A percentile compares a stretch with the other conserved stretches of the same genome.
These are phyloP conservation scores for Bolboschoenus planiculmis DNA, from an alignment of 176 grass and related monocot species.

Conservation along the genomic window DNA sequence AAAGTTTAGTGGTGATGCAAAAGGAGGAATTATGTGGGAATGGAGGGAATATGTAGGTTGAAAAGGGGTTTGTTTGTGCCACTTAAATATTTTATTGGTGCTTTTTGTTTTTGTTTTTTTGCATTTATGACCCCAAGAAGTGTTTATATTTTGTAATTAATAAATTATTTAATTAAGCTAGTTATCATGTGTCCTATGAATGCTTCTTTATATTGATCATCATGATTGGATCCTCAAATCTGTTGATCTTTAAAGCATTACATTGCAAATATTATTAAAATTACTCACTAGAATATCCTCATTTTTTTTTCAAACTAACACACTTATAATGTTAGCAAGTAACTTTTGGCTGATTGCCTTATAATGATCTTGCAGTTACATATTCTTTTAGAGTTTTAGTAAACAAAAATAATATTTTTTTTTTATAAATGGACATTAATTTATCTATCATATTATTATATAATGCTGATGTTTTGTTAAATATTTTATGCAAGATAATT, in stretches of 20 bases:
- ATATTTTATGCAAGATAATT: too few relatives aligned
- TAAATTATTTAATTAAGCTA: too few relatives aligned
- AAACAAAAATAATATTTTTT: too few relatives aligned
- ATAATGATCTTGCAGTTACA: too few relatives aligned
- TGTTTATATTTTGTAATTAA: background rate
- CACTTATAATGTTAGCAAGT: too few relatives aligned
- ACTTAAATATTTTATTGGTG: background rate
- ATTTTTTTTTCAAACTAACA: too few relatives aligned
- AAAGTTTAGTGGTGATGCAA: constrained; percentile 5
- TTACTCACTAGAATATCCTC: too few relatives aligned
- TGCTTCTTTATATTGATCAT: background rate
- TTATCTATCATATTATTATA: too few relatives aligned
- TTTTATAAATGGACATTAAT: too few relatives aligned
- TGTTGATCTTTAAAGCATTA: background rate
- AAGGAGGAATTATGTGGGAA: constrained; percentile 1
- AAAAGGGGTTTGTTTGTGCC: background rate
- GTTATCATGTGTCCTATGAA: background rate
- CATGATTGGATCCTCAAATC: background rate
- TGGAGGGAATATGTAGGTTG: constrained; percentile 2
- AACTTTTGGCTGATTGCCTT: too few relatives aligned
- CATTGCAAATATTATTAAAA: background rate
- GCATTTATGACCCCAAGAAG: background rate
- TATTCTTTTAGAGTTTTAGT: too few relatives aligned
- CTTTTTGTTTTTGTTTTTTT: background rate
- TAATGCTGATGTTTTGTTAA: too few relatives aligned